These are phyloP conservation scores for Crithidia brevicula DNA, from an alignment of 208 protist genomes.

Conservation along the genomic window DNA sequence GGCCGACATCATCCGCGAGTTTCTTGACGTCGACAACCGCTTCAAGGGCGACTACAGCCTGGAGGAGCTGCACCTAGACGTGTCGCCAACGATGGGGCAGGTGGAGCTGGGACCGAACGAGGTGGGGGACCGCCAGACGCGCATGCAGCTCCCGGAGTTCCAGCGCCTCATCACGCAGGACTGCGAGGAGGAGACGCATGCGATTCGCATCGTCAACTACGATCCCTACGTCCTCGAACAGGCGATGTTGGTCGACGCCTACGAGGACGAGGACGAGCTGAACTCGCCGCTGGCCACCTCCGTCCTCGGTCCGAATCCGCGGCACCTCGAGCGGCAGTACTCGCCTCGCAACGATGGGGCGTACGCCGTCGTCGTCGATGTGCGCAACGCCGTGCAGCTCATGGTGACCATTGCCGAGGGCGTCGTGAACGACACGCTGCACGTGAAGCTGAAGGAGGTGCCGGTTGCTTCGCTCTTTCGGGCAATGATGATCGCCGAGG, in stretches of 20 bases:
- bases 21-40: conserved; percentile 89
- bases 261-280: conserved; percentile 73
- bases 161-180: conserved; percentile 76
- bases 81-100: conserved; percentile 82
- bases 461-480: conserved; percentile 81
- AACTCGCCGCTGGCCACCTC: conserved; percentile 66
- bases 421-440: conserved; percentile 64
- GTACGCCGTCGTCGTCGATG: conserved; percentile 85
- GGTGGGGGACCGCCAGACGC: conserved; percentile 82
- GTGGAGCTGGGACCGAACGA: conserved; percentile 88
- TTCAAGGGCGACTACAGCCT: conserved; percentile 88
- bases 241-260: conserved; percentile 78
- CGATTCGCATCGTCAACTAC: conserved; percentile 89
- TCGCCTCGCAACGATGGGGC: conserved; percentile 67
- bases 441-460: conserved; percentile 78
- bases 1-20: conserved; percentile 85
- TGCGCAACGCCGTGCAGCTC: conserved; percentile 82
- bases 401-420: conserved; percentile 90
- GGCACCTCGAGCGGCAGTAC: conserved; percentile 40
- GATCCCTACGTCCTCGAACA: conserved; percentile 91
- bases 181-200: conserved; percentile 76
- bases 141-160: conserved; percentile 87
- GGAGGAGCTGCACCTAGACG: conserved; percentile 82
- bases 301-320: conserved; percentile 48
- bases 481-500: conserved; percentile 76